These are phyloP conservation scores for Pythium vanterpoolii DNA, from an alignment of 352 stramenopile genomes.

Conservation along the genomic window DNA sequence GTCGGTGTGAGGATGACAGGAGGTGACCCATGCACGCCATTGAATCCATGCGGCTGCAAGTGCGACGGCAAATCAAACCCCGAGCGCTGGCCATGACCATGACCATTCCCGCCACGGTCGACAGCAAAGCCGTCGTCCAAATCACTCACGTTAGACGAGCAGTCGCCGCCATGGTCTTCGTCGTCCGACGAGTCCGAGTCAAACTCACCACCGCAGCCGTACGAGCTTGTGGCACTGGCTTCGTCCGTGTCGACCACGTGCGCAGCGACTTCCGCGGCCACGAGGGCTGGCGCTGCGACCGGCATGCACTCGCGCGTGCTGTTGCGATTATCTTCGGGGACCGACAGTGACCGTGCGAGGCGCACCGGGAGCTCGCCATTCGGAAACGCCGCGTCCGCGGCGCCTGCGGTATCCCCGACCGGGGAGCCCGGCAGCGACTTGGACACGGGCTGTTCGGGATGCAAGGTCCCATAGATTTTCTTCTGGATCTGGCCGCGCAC, in stretches of 20 bases:
- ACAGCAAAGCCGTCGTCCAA: slow-evolving; percentile 15
- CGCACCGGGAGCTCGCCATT: slow-evolving; percentile 23
- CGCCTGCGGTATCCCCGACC: slow-evolving; percentile 8
- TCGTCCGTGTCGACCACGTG: background rate
- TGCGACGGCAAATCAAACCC: slow-evolving; percentile 10
- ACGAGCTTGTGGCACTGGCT: background rate
- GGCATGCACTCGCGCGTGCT: slow-evolving; percentile 17
- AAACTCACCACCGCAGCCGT: slow-evolving; percentile 13
- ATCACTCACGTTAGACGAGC: slow-evolving; percentile 7
- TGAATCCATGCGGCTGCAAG: slow-evolving; percentile 6
- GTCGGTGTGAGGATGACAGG: slow-evolving; percentile 11
- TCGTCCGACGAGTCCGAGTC: slow-evolving; percentile 15
- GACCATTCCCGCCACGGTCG: background rate
- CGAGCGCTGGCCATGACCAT: background rate
- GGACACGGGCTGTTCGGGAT: slow-evolving; percentile 11
- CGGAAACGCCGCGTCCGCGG: slow-evolving; percentile 12
- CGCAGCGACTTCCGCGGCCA: too few relatives aligned
- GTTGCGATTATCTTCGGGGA: slow-evolving; percentile 10
- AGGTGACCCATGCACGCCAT: background rate
- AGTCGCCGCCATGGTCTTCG: background rate
- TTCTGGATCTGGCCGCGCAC: slow-evolving; percentile 50
- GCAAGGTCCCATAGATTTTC: slow-evolving; percentile 38
- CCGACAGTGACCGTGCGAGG: slow-evolving; percentile 28
- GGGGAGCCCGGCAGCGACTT: slow-evolving; percentile 48
- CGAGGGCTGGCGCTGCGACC: background rate